phyloP scores from a whole-genome alignment of 1,139 yeast genomes.

The Wickerhamiella infanticola region DNA sequence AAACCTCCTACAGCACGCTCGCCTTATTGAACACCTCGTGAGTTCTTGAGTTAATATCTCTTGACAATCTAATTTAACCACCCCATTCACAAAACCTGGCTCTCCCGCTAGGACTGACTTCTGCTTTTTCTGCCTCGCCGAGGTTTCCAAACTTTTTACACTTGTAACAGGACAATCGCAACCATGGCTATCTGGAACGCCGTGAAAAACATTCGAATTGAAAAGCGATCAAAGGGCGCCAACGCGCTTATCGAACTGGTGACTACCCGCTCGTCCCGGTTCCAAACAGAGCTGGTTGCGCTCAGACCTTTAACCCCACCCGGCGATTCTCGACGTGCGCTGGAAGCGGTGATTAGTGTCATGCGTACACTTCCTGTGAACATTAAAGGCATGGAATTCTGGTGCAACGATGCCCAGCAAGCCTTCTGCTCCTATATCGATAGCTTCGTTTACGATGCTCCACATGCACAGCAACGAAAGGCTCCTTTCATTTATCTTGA shows the following conservation, averaged over 20 bases:
- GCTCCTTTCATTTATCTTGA: slow-evolving; percentile 6
- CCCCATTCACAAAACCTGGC: too few species aligned
- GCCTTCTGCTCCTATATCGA: slow-evolving; percentile 7
- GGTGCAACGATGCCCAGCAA: slow-evolving; percentile 6
- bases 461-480: slow-evolving; percentile 4
- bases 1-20: too few species aligned
- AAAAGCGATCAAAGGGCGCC: slow-evolving; percentile 5
- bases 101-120: too few species aligned
- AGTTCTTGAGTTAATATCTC: too few species aligned
- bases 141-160: too few species aligned
- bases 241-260: slow-evolving; percentile 6
- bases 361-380: slow-evolving; percentile 1
- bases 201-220: slow-evolving; percentile 5
- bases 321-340: background rate
- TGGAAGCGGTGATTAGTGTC: background rate
- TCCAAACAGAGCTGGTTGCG: slow-evolving; percentile 2
- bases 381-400: slow-evolving; percentile 2
- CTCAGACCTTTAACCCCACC: slow-evolving; percentile 2
- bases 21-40: too few species aligned
- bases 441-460: slow-evolving; percentile 2
- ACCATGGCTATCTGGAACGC: slow-evolving; percentile 4
- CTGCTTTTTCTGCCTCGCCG: too few species aligned
- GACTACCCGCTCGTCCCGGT: slow-evolving; percentile 3
- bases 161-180: background rate
- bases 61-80: too few species aligned